Evolutionary conservation across 1,284 basidiomycete species (phyloP).

Genomic region (Trametes pubescens): DNA sequence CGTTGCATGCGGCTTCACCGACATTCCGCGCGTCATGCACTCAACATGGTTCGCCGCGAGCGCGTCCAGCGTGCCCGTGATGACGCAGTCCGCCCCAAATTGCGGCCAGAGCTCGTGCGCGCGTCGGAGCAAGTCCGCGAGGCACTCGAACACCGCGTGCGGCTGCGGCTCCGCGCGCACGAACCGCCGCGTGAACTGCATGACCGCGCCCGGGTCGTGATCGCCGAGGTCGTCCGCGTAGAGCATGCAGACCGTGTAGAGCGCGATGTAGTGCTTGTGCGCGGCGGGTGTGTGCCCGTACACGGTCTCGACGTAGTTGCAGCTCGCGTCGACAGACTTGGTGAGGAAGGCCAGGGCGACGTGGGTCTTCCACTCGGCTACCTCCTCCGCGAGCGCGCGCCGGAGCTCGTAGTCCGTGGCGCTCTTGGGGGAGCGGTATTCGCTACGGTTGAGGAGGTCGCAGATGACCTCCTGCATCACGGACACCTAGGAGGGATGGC

Average conservation of each 20-base stretch:
- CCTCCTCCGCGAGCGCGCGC: not conserved
- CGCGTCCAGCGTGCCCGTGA: constrained; percentile 28
- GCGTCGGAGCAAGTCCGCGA: constrained; percentile 16
- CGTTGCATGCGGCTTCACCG: constrained; percentile 22
- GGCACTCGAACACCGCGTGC: constrained; percentile 25
- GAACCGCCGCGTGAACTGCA: constrained; percentile 10
- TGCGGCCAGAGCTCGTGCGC: constrained; percentile 25
- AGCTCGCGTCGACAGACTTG: constrained; percentile 3
- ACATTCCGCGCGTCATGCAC: constrained; percentile 20
- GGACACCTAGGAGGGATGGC: not conserved
- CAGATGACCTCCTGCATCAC: constrained; percentile 8
- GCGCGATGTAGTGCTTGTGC: constrained; percentile 12
- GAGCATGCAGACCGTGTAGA: constrained; percentile 14
- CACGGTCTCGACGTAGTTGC: constrained; percentile 14
- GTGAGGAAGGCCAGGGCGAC: constrained; percentile 5
- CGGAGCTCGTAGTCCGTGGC: constrained; percentile 11
- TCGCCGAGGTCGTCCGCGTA: constrained; percentile 15
- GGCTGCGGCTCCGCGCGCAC: constrained; percentile 22
- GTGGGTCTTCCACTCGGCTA: not conserved
- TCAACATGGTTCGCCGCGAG: constrained; percentile 29
- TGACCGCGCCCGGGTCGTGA: constrained; percentile 6
- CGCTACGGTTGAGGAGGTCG: constrained; percentile 16
- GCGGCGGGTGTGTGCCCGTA: constrained; percentile 9
- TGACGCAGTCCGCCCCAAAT: constrained; percentile 28
- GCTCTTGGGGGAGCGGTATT: constrained; percentile 4